Conservation (phyloP, 345 rosid genomes). For the Ailanthus altissimus region DNA sequence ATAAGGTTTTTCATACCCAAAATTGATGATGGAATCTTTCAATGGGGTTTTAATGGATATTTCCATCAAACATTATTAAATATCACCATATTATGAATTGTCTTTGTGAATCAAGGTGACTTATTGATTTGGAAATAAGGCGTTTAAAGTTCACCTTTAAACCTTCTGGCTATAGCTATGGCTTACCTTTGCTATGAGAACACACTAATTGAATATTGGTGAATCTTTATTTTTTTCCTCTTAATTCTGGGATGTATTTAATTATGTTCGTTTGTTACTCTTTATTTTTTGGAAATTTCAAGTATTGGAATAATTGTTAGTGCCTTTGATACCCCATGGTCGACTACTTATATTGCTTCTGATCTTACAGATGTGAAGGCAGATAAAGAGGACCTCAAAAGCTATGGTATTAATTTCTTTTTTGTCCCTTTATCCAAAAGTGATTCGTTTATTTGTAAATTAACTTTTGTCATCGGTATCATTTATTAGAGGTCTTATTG, state of each 20-base stretch:
- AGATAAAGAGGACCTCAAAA: conserved; percentile 84
- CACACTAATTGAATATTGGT: background rate
- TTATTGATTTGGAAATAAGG: background rate
- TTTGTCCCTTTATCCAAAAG: background rate
- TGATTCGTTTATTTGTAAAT: conserved; percentile 1
- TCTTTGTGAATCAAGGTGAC: background rate
- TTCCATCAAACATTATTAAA: background rate
- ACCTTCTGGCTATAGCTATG: background rate
- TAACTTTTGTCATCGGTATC: background rate
- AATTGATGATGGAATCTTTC: background rate
- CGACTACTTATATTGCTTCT: conserved; percentile 26
- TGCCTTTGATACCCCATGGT: conserved; percentile 13
- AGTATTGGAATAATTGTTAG: background rate
- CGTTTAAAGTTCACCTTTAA: background rate
- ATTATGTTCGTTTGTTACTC: background rate
- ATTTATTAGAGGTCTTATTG: conserved; percentile 6
- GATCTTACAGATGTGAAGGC: conserved; percentile 62
- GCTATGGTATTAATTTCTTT: conserved; percentile 46
- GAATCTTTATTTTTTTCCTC: background rate
- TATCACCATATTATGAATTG: background rate
- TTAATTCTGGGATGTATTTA: conserved; percentile 1
- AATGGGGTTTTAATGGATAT: background rate
- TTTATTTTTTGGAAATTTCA: background rate
- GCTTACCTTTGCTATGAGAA: background rate
- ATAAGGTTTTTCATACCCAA: background rate